Base-by-base conservation (phyloP, 805 yeast genomes). In the Yamadazyma endophytica region DNA sequence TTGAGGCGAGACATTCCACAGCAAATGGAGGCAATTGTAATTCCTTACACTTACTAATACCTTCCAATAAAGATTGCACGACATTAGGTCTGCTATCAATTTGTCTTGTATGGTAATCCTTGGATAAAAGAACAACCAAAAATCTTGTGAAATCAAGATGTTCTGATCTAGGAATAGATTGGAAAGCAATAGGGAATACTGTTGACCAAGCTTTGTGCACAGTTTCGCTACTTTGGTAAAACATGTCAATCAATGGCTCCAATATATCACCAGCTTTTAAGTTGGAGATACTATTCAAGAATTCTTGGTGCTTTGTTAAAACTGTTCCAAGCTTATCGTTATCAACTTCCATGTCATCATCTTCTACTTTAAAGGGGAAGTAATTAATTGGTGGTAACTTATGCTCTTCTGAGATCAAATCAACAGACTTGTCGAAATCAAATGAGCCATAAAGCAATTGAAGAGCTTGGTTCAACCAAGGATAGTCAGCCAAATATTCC, bases 381-480 rank as follows among this genome's bases (percentile, higher is more conserved):
- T 62, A 64, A n/a, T 56, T 52, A 26, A 81, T 59, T 0, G 78
- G 61, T 4, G 84, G 70, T 28, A 84, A 60, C 23, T 63, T 65
- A 44, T 74, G 70, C 26, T 79, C 78, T 11, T 61, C 67, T 0
- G 58, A 57, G 2, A 59, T 54, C 27, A 85, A 53, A 15, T 54
- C 56, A 13, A 87, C 44, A 2, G 49, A 54, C 33, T 70, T 63
- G 1, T 70, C 69, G 23, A 55, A 56, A 35, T 80, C 81, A 43
- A 85, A 78, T 0, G 95, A 70, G 0, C 92, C 95, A 49, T 82
- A 86, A 5, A 92, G 58, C 17, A 94, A 58, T 50, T 89, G 96
- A 13, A 86, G 65, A 0, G 96, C 97, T 54, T 90, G 97, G 52
- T 87, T 87, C 39, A 90, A 60, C 98, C 98, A 92, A 24, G 88